phyloP scores from a whole-genome alignment of 257 asterid species.

The Mitragyna speciosa region DNA sequence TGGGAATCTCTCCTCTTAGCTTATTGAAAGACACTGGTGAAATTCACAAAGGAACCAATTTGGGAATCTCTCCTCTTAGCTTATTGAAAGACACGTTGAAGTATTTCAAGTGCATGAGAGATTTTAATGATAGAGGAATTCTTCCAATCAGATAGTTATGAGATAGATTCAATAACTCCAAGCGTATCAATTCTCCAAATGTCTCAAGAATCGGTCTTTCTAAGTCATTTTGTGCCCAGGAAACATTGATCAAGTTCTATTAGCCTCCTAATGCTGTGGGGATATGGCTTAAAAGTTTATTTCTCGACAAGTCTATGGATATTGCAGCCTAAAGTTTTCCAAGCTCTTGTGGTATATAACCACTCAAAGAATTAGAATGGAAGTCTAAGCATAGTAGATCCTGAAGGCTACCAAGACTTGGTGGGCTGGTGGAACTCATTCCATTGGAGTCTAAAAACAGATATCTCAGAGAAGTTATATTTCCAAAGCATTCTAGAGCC shows the following conservation, averaged over 20 bases:
- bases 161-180: not conserved
- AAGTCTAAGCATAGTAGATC: not conserved
- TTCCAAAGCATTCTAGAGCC: conserved; percentile 9
- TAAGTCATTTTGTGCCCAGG: not conserved
- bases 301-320: not conserved
- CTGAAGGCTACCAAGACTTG: not conserved
- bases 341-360: not conserved
- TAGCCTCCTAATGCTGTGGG: not conserved
- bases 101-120: not conserved
- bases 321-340: not conserved
- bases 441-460: not conserved
- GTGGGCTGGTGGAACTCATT: not conserved
- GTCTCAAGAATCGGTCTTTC: conserved; percentile 7
- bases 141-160: not conserved
- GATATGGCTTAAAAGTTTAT: not conserved
- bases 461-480: conserved; percentile 8
- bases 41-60: not conserved
- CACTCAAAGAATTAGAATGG: not conserved
- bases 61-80: not conserved
- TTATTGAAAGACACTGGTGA: conserved; percentile 13
- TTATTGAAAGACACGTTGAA: conserved; percentile 14
- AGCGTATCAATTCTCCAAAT: not conserved
- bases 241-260: not conserved
- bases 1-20: not conserved
- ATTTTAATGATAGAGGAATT: not conserved